Evolutionary conservation across 805 yeast genomes (phyloP).

Genomic region (Metschnikowia borealis): DNA sequence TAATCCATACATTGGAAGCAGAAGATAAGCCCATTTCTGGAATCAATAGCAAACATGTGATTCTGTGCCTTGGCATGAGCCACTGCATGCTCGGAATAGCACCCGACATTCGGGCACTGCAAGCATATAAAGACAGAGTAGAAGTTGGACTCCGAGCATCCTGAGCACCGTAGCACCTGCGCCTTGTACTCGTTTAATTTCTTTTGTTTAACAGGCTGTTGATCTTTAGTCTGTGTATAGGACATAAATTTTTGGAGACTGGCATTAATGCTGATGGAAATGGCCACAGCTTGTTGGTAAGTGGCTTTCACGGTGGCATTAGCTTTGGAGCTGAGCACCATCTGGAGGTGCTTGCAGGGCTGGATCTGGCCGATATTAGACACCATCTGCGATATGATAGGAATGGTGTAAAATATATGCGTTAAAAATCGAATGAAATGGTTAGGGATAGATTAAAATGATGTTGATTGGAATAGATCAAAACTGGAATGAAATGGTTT

Average conservation of each 20-base stretch:
- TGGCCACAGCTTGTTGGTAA: conserved; percentile 48
- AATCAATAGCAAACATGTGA: conserved; percentile 51
- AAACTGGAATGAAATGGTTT: no score
- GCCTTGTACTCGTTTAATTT: conserved; percentile 41
- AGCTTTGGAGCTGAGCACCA: conserved; percentile 48
- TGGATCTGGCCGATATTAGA: conserved; percentile 28
- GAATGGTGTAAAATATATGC: background rate
- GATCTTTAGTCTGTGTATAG: conserved; percentile 35
- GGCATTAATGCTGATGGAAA: conserved; percentile 36
- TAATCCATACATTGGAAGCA: conserved; percentile 79
- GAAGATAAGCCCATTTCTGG: conserved; percentile 61
- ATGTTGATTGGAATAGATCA: no score
- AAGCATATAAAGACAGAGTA: conserved; percentile 57
- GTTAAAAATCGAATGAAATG: background rate
- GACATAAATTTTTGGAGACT: conserved; percentile 13
- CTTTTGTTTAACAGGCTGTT: conserved; percentile 31
- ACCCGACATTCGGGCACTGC: conserved; percentile 76
- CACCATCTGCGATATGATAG: background rate
- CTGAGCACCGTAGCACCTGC: conserved; percentile 47
- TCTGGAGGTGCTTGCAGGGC: conserved; percentile 48
- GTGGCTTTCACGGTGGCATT: conserved; percentile 46
- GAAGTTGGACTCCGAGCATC: conserved; percentile 42
- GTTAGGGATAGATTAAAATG: no score
- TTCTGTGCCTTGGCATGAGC: conserved; percentile 30
- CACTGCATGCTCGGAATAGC: conserved; percentile 43